phyloP scores from a whole-genome alignment of 345 rosid species.

The Corchorus olitorius region DNA sequence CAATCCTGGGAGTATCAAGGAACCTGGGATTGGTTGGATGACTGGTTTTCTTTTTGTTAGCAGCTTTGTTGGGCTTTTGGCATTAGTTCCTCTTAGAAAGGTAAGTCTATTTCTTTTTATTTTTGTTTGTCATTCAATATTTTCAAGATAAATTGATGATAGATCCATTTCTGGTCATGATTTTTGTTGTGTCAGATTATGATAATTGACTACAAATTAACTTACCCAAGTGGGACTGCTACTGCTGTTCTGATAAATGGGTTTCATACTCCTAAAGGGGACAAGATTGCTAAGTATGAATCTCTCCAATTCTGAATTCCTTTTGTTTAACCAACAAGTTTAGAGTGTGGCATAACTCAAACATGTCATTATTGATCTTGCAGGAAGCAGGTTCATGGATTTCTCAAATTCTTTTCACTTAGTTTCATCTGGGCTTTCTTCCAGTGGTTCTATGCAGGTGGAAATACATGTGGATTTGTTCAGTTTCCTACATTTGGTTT shows the following conservation, averaged over 20 bases:
- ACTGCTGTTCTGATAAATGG: constrained; percentile 89
- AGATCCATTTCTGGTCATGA: background rate
- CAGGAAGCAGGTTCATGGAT: constrained; percentile 85
- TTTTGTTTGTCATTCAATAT: background rate
- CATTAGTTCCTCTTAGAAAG: constrained; percentile 87
- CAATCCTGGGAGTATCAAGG: constrained; percentile 64
- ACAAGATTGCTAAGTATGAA: constrained; percentile 70
- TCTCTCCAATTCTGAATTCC: constrained; percentile 7
- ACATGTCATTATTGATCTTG: constrained; percentile 11
- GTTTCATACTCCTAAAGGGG: constrained; percentile 80
- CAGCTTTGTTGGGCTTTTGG: constrained; percentile 81
- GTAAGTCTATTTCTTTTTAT: constrained; percentile 33
- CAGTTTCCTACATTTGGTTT: constrained; percentile 88
- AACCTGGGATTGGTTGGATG: constrained; percentile 94
- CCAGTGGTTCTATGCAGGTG: constrained; percentile 85
- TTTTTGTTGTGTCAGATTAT: constrained; percentile 56
- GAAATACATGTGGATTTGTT: constrained; percentile 63
- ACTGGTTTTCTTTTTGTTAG: constrained; percentile 71
- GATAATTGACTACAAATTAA: constrained; percentile 80
- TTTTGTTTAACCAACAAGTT: background rate
- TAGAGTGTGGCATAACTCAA: constrained; percentile 7
- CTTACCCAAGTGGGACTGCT: constrained; percentile 94
- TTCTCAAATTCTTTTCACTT: constrained; percentile 59
- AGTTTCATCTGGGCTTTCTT: constrained; percentile 88
- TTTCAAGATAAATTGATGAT: background rate